Evolutionary conservation across 148 eudicot species (phyloP), one percentile per base, ranked within the genome.

Genomic region (Rhododendron kiyosumense): DNA sequence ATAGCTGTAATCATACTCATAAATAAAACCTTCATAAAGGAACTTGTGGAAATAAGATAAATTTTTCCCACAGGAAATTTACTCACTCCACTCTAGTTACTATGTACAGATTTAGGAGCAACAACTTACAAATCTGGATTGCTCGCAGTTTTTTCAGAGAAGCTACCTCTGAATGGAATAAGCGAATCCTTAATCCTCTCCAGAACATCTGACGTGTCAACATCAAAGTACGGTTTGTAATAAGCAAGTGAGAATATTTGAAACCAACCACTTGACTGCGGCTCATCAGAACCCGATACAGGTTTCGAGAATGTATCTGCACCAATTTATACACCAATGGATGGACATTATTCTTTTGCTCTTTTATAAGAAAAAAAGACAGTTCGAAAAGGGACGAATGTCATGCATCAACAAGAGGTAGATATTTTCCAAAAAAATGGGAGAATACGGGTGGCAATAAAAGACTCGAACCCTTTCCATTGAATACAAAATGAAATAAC

Each of bases 141-240:
- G 91, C 90, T 86, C 28, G 98, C 89, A 88, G 94, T 94, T 90
- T 93, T 90, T 83, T 97, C 98, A 61, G 93, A 91, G 74, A 95
- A 97, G 89, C 88, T 93, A 85, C 98, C 99, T 85, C 92, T 91
- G 86, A 96, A 97, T 73, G 98, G 98, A 89, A 97, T 88, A 43
- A 97, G 94, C 34, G 99, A 95, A 88, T 97, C 98, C 89, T 93
- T 95, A 67, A 97, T 94, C 85, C 99, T 95, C 89, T 93, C 98
- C 84, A 97, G 26, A 43, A 97, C 98, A 89, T 97, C 99, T 81
- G 98, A 92, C 22, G 99, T 93, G 89, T 97, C 99, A 88, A 97
- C 98, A 87, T 97, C 98, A 79, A 97, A 97, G 88, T 92, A 97
- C 46, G 95, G 99, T 88, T 91, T 91, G 89, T 95, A 95, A 85